phyloP scores from a whole-genome alignment of 2,329 filamentous ascomycete species.

The Didymella glomerata region DNA sequence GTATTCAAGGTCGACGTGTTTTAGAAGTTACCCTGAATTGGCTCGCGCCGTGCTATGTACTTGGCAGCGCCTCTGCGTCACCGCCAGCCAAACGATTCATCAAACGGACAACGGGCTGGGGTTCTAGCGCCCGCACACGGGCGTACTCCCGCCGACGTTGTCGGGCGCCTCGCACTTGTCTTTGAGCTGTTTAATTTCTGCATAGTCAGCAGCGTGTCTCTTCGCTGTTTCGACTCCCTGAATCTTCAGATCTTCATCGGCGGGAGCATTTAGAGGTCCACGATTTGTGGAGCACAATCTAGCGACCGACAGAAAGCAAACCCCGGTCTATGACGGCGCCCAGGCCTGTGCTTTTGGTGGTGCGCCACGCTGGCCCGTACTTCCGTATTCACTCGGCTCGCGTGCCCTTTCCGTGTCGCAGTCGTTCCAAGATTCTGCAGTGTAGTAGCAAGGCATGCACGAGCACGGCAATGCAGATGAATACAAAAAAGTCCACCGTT shows the following conservation, averaged over 20 bases:
- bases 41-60: conserved; percentile 4
- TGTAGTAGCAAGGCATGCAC: conserved; percentile 7
- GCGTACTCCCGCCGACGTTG: conserved; percentile 7
- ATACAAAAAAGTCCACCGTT: background rate
- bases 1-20: conserved; percentile 17
- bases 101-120: background rate
- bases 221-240: background rate
- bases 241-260: conserved; percentile 6
- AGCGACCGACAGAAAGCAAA: conserved; percentile 7
- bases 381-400: conserved; percentile 10
- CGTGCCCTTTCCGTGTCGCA: background rate
- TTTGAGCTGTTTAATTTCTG: background rate
- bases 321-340: conserved; percentile 18
- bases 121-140: conserved; percentile 12
- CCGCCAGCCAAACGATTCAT: conserved; percentile 13
- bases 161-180: background rate
- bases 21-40: conserved; percentile 13
- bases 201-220: background rate
- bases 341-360: conserved; percentile 1
- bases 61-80: conserved; percentile 19
- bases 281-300: conserved; percentile 12
- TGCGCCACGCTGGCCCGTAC: conserved; percentile 5
- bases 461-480: background rate
- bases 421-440: conserved; percentile 10
- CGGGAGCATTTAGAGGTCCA: conserved; percentile 12